phyloP scores from a whole-genome alignment of 148 eudicot genomes.

The Rhododendron ferrugineum region DNA sequence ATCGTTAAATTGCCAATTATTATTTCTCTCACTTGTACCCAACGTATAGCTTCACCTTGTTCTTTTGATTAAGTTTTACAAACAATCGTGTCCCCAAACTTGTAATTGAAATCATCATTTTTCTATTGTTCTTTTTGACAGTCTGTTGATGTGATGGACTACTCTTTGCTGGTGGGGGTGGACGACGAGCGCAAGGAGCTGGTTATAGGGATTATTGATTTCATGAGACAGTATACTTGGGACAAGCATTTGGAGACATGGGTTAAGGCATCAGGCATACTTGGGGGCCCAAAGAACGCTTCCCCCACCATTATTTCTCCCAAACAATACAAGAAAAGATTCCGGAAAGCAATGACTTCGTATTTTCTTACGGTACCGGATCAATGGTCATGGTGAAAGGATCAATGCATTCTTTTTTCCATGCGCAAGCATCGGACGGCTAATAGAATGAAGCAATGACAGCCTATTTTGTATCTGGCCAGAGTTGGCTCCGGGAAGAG shows the following conservation, averaged over 20 bases:
- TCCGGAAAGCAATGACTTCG: conserved; percentile 92
- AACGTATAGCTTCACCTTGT: neutral
- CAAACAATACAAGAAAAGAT: conserved; percentile 82
- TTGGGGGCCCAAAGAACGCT: conserved; percentile 83
- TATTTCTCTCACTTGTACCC: neutral
- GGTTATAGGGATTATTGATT: conserved; percentile 88
- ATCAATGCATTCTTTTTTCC: neutral
- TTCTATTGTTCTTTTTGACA: conserved; percentile 18
- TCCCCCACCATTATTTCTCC: conserved; percentile 94
- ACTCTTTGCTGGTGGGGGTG: conserved; percentile 89
- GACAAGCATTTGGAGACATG: conserved; percentile 99
- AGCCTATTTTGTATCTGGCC: neutral
- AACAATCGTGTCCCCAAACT: neutral
- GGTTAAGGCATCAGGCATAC: conserved; percentile 96
- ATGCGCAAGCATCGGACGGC: neutral
- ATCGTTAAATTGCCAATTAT: neutral
- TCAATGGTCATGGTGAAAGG: conserved; percentile 67
- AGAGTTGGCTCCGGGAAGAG: neutral
- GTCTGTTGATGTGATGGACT: conserved; percentile 95
- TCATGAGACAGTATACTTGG: conserved; percentile 95
- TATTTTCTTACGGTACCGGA: conserved; percentile 93
- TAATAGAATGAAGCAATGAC: neutral
- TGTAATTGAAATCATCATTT: neutral
- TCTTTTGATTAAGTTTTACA: neutral
- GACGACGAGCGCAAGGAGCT: conserved; percentile 84